These are phyloP conservation scores for Verticillium nubilum DNA, from an alignment of 2,329 filamentous ascomycete genomes.

Conservation along the genomic window DNA sequence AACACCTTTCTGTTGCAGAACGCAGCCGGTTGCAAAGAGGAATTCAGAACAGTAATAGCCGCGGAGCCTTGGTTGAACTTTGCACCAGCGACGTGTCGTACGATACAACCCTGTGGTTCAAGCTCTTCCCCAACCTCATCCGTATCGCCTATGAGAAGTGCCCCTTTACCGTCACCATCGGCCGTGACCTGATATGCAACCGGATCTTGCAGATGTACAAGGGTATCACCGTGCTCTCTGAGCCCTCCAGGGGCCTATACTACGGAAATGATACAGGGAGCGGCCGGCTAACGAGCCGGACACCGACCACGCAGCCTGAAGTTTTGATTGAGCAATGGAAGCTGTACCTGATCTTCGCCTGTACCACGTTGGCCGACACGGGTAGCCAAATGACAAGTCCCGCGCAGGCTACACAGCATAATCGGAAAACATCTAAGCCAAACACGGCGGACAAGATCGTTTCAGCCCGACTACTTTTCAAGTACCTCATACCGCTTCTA, in stretches of 20 bases:
- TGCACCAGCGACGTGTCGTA: conserved; percentile 95
- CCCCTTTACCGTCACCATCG: conserved; percentile 84
- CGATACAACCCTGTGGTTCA: conserved; percentile 94
- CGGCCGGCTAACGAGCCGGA: conserved; percentile 44
- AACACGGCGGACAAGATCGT: conserved; percentile 71
- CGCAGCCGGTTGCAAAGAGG: conserved; percentile 87
- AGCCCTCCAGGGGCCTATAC: conserved; percentile 60
- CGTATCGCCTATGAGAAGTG: conserved; percentile 87
- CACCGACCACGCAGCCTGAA: conserved; percentile 70
- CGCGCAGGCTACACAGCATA: conserved; percentile 62
- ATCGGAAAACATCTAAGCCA: conserved; percentile 72
- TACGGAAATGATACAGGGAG: conserved; percentile 57
- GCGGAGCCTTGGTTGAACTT: conserved; percentile 84
- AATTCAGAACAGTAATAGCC: conserved; percentile 75
- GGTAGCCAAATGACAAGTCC: conserved; percentile 58
- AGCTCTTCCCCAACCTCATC: conserved; percentile 93
- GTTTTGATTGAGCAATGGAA: conserved; percentile 97
- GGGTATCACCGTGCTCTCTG: conserved; percentile 71
- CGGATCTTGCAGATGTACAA: conserved; percentile 91
- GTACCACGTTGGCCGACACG: conserved; percentile 85
- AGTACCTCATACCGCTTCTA: conserved; percentile 82
- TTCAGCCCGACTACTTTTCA: conserved; percentile 84
- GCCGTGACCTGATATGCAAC: conserved; percentile 87
- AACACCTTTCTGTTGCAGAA: conserved; percentile 86
- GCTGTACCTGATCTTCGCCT: conserved; percentile 92